Percentiles rank a stretch among this genome's conserved stretches.
Conservation (phyloP, 2,329 filamentous ascomycete genomes). For the Thielaviopsis ethacetica region DNA sequence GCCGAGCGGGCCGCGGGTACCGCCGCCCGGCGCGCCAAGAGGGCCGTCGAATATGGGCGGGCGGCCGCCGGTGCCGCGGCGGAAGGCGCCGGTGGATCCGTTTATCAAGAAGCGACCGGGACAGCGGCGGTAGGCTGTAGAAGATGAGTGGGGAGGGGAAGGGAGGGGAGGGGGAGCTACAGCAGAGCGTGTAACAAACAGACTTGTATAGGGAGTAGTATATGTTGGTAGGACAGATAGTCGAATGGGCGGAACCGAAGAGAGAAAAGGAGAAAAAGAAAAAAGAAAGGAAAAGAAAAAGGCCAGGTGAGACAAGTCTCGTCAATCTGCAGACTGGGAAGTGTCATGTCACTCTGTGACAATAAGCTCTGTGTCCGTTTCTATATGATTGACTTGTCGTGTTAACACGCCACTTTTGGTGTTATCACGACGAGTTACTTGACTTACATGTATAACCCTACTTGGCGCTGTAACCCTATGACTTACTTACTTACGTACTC, state of each 20-base stretch:
- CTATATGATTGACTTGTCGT: not conserved
- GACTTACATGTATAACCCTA: not conserved
- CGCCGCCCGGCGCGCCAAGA: slow-evolving; percentile 14
- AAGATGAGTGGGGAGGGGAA: not conserved
- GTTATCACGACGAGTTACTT: too few species aligned
- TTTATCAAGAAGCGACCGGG: slow-evolving; percentile 26
- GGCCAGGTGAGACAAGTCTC: not conserved
- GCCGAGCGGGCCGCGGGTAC: not conserved
- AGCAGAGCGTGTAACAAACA: too few species aligned
- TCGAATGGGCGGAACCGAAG: too few species aligned
- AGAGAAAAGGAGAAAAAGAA: not conserved
- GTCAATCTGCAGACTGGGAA: not conserved
- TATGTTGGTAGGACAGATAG: too few species aligned
- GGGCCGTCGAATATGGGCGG: not conserved
- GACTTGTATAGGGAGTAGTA: too few species aligned
- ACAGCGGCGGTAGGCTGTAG: not conserved
- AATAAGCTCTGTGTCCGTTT: not conserved
- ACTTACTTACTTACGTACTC: too few species aligned
- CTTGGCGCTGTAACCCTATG: not conserved
- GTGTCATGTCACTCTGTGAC: not conserved
- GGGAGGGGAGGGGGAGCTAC: not conserved
- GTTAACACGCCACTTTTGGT: not conserved
- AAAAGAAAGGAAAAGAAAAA: not conserved
- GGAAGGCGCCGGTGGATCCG: slow-evolving; percentile 27
- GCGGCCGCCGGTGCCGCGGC: slow-evolving; percentile 16